Conservation (phyloP, 176 grass and related monocot genomes). For the Oryza glaberrima region DNA sequence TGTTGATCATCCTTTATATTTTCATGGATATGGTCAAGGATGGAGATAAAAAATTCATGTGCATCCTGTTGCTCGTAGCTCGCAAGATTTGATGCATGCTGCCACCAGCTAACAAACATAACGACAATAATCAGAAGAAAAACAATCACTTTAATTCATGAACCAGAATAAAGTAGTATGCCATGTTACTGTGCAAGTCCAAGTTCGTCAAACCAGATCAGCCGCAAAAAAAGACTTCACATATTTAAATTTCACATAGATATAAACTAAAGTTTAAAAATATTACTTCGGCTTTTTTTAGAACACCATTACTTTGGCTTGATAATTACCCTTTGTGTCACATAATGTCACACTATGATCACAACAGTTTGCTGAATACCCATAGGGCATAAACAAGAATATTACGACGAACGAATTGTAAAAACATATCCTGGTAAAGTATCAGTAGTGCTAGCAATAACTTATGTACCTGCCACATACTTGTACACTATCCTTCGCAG, state of each 20-base stretch:
- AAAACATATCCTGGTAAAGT: background rate
- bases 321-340: background rate
- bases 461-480: background rate
- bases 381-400: constrained; percentile 6
- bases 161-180: constrained; percentile 30
- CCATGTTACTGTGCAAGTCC: background rate
- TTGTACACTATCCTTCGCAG: constrained; percentile 10
- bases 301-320: background rate
- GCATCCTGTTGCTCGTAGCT: constrained; percentile 98
- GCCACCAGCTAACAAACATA: constrained; percentile 86
- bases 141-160: constrained; percentile 21
- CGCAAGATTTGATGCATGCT: constrained; percentile 88
- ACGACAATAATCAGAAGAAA: constrained; percentile 52
- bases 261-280: background rate
- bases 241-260: background rate
- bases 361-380: background rate
- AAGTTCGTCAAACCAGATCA: constrained; percentile 20
- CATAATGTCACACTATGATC: background rate
- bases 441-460: constrained; percentile 21
- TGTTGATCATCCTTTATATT: constrained; percentile 76
- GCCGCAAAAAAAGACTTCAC: background rate
- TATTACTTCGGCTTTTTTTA: background rate
- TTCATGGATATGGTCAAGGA: constrained; percentile 98
- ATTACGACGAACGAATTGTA: background rate
- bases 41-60: constrained; percentile 99